Evolutionary conservation across 495 filamentous ascomycete species (phyloP).

Genomic region (Penicillium paradoxum): DNA sequence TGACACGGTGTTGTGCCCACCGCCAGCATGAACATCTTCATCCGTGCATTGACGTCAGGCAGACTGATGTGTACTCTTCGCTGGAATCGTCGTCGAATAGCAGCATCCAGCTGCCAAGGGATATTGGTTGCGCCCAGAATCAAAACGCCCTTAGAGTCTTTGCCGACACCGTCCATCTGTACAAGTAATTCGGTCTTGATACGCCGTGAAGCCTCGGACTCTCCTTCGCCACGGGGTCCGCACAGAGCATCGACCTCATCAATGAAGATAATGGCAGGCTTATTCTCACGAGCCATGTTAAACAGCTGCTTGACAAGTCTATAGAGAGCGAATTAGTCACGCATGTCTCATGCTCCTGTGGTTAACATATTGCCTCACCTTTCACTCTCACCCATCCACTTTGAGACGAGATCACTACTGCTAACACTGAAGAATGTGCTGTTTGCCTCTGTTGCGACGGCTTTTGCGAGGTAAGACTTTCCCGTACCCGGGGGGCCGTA

Average conservation of each 20-base stretch:
- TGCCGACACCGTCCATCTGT: slow-evolving; percentile 98
- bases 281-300: slow-evolving; percentile 97
- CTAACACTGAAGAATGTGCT: slow-evolving; percentile 99
- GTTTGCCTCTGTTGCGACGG: slow-evolving; percentile 96
- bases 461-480: slow-evolving; percentile 95
- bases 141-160: slow-evolving; percentile 86
- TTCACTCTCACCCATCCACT: slow-evolving; percentile 99
- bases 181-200: slow-evolving; percentile 99
- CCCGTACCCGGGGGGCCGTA: slow-evolving; percentile 96
- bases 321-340: background rate
- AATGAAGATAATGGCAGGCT: slow-evolving; percentile 98
- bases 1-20: slow-evolving; percentile 89
- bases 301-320: slow-evolving; percentile 97
- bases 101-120: slow-evolving; percentile 98
- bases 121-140: slow-evolving; percentile 98
- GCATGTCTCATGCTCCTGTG: background rate
- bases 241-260: slow-evolving; percentile 98
- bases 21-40: slow-evolving; percentile 94
- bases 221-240: slow-evolving; percentile 92
- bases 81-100: slow-evolving; percentile 95
- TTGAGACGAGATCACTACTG: slow-evolving; percentile 92
- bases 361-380: slow-evolving; percentile 47
- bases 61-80: slow-evolving; percentile 90
- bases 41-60: slow-evolving; percentile 81
- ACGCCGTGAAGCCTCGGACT: slow-evolving; percentile 91